Percentiles rank a stretch among this genome's conserved stretches.
phyloP scores from a whole-genome alignment of 495 filamentous ascomycete species.

The Daldinia caldariorum region DNA sequence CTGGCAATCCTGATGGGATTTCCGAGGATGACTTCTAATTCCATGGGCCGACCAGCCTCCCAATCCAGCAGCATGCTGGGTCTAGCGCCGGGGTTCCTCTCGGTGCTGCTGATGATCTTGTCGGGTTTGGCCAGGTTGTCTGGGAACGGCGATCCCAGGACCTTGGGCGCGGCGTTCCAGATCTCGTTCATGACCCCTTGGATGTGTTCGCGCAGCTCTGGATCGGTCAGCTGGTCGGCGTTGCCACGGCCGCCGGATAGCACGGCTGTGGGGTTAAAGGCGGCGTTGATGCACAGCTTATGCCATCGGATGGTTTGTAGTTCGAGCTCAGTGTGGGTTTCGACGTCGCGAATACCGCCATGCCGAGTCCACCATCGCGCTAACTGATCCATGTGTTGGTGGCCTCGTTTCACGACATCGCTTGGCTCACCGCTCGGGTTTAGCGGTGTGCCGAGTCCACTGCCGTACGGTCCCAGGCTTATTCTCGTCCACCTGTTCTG shows the following conservation, averaged over 20 bases:
- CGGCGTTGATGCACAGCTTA: slow-evolving; percentile 71
- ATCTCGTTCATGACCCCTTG: slow-evolving; percentile 67
- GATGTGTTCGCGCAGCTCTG: slow-evolving; percentile 60
- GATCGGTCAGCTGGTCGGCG: slow-evolving; percentile 62
- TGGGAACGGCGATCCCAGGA: slow-evolving; percentile 58
- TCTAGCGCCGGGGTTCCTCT: slow-evolving; percentile 64
- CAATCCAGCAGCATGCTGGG: slow-evolving; percentile 70
- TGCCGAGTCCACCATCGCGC: slow-evolving; percentile 52
- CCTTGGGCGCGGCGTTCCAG: slow-evolving; percentile 60
- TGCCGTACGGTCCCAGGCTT: slow-evolving; percentile 64
- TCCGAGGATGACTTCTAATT: slow-evolving; percentile 70
- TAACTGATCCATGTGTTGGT: slow-evolving; percentile 43
- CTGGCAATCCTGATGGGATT: slow-evolving; percentile 66
- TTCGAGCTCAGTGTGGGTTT: slow-evolving; percentile 58
- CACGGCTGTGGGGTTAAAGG: slow-evolving; percentile 71
- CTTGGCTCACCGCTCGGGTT: slow-evolving; percentile 32
- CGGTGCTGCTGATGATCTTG: slow-evolving; percentile 62
- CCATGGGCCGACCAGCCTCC: slow-evolving; percentile 64
- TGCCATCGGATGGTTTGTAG: slow-evolving; percentile 70
- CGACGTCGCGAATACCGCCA: slow-evolving; percentile 64
- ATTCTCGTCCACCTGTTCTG: slow-evolving; percentile 72
- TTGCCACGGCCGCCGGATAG: slow-evolving; percentile 65
- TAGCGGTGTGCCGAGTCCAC: slow-evolving; percentile 43
- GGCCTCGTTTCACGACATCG: slow-evolving; percentile 48
- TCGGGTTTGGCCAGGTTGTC: slow-evolving; percentile 63